Percentiles rank a stretch among this genome's conserved stretches.
These are phyloP conservation scores for Aspergillus carlsbadensis DNA, from an alignment of 495 filamentous ascomycete species.

Conservation along the genomic window DNA sequence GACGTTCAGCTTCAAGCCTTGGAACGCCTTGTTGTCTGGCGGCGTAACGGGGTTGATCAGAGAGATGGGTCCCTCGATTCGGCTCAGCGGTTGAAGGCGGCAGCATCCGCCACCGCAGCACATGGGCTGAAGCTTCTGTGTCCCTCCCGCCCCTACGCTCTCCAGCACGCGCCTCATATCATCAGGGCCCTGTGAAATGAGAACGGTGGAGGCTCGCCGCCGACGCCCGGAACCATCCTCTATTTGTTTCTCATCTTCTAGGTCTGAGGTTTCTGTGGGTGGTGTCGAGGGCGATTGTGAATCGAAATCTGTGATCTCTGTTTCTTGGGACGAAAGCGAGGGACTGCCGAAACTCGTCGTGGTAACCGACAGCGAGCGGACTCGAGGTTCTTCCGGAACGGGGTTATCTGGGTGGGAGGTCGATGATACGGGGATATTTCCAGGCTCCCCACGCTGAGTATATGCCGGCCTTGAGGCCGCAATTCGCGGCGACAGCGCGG, in stretches of 20 bases:
- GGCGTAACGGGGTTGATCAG: conserved; percentile 55
- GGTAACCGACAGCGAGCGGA: conserved; percentile 41
- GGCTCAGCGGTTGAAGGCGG: conserved; percentile 58
- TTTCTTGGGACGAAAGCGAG: conserved; percentile 35
- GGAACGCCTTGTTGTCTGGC: conserved; percentile 85
- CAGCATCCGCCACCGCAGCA: conserved; percentile 97
- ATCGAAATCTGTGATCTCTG: conserved; percentile 41
- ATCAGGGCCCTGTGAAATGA: conserved; percentile 72
- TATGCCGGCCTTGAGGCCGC: conserved; percentile 26
- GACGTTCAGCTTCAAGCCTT: conserved; percentile 72
- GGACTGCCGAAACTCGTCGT: conserved; percentile 43
- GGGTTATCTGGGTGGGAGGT: conserved; percentile 58
- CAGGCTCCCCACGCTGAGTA: conserved; percentile 28
- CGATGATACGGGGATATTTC: conserved; percentile 41
- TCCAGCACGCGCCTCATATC: conserved; percentile 67
- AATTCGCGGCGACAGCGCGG: conserved; percentile 27
- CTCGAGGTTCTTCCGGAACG: conserved; percentile 54
- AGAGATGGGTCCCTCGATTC: conserved; percentile 45
- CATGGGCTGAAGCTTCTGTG: conserved; percentile 56
- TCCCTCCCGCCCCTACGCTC: conserved; percentile 42
- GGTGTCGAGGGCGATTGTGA: conserved; percentile 53
- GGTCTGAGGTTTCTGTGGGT: conserved; percentile 51
- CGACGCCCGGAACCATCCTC: conserved; percentile 37
- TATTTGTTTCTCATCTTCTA: conserved; percentile 38
- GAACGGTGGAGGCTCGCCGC: conserved; percentile 75